Evolutionary conservation across 75 land plant species (phyloP), one percentile per base, ranked within the genome.

Genomic region (Larix kaempferi): DNA sequence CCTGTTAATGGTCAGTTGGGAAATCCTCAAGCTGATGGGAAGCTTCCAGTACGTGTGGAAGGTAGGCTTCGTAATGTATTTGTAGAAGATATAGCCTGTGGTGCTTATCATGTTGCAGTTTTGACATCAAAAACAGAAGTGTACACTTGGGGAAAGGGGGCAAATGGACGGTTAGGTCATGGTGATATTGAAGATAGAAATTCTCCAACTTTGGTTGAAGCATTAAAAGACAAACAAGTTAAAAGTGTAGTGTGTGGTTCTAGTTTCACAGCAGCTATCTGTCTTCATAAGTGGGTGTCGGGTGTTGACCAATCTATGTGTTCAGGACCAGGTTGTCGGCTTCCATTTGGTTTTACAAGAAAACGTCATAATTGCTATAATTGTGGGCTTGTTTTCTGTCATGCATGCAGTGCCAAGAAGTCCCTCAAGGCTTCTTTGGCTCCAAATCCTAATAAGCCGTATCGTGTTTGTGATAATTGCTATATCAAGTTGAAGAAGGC

Each of bases 321-420:
- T 88, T 95, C 98, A 52, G n/a, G n/a, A n/a, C n/a, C n/a, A n/a
- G 99, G 98, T 27, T 97, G 99, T 72, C 92, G 91, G 71, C 83
- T 85, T 58, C 95, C 95, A 63, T 97, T 97, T 83, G 94, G 96
- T 60, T 97, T 97, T 83, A 97, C 96, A 61, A 87, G 99, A 77
- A 97, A 94, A 85, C 89, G 99, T 6, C 99, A 97, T 64, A 97
- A 97, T 79, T 97, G 99, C 77, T 97, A 97, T 77, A 92, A 97
- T 74, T 96, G 99, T 88, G 99, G 98, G 11, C 98, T 91, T 63
- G 92, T 89, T 11, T 96, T 90, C 73, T 97, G 99, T 60, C 95
- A 97, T 86, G 83, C 93, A n/a, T 97, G 99, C 86, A 97, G 99
- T 78, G 85, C 93, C 62, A 97, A 89, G 81, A 94, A 95, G 83